Base-by-base conservation (phyloP, 257 asterid species). In the Solanum boliviense region DNA sequence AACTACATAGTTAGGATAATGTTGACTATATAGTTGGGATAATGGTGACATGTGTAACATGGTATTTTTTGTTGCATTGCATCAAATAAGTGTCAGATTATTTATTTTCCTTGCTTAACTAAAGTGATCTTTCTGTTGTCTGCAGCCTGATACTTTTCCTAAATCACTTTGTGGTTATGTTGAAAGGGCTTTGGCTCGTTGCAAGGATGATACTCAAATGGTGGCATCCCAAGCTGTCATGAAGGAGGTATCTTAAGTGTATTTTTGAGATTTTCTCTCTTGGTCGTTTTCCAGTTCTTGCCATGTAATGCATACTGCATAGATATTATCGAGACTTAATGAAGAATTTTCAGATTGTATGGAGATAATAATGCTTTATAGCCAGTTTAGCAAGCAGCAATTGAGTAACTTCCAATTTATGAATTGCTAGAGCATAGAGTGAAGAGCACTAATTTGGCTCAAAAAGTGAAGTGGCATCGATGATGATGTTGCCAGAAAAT, bases 101-200 rank as follows among this genome's bases (percentile, higher is more conserved):
- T 70, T 56, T 74, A 6, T 38, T 32, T 58, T 72, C 68, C 84
- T 75, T 85, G 20, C 56, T 18, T 38, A 68, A 79, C 90, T 89
- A 84, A 87, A 58, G 85, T 86, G 88, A 72, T 46, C 70, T 92
- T 90, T 41, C 82, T 86, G 89, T 86, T 93, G 92, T 13, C 84
- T 76, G 90, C 93, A 97, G 99, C 95, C 98, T 89, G 95, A 93
- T 86, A 35, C 89, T 88, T 97, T 97, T 89, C 99, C 99, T 12
- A 94, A 95, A 81, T 95, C 99, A 56, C 91, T 97, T 88, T 94
- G 98, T 85, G 99, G 99, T 88, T 97, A 97, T 92, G 99, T 97
- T 91, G 98, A 96, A 93, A 94, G 99, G 93, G 98, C 98, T 86
- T 92, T 97, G 92, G 95, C 98, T 88, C 99, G 99, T 74, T 97